These are phyloP conservation scores for Apiotrichum porosum DNA, from an alignment of 1,284 basidiomycete genomes.

Conservation along the genomic window DNA sequence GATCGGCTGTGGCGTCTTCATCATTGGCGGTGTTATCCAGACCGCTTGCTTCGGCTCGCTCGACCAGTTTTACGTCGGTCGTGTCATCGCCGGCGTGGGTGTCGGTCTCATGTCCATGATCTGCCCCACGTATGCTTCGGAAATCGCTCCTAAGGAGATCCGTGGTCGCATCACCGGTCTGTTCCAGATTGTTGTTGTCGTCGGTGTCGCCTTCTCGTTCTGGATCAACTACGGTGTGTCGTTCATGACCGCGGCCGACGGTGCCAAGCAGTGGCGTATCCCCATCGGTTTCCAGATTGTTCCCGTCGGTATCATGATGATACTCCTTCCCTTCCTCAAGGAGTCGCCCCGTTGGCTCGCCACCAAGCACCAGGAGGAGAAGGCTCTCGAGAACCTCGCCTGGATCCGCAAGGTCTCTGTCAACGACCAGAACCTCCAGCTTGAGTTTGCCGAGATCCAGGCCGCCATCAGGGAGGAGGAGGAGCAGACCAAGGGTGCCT, in stretches of 20 bases:
- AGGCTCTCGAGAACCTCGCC: conserved; percentile 52
- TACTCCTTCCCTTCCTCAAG: conserved; percentile 64
- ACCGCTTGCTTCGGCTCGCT: conserved; percentile 26
- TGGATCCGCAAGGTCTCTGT: conserved; percentile 58
- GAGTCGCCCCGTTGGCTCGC: conserved; percentile 57
- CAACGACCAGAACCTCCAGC: conserved; percentile 54
- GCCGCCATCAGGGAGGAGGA: conserved; percentile 53
- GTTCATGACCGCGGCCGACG: conserved; percentile 28
- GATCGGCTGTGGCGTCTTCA: conserved; percentile 59
- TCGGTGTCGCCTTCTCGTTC: conserved; percentile 39
- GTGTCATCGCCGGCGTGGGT: conserved; percentile 64
- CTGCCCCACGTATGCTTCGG: conserved; percentile 68
- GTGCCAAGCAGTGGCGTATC: conserved; percentile 41
- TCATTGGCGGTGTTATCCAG: conserved; percentile 60
- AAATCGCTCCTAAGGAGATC: conserved; percentile 70
- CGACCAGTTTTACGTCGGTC: conserved; percentile 50
- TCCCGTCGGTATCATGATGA: conserved; percentile 68
- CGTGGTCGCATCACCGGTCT: conserved; percentile 61
- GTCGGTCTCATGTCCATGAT: conserved; percentile 57
- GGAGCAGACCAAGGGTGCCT: conserved; percentile 36
- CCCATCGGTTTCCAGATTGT: conserved; percentile 51
- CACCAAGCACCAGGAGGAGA: conserved; percentile 54
- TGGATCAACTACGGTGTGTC: conserved; percentile 38
- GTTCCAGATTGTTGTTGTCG: conserved; percentile 72
- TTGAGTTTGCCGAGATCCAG: conserved; percentile 56